Base-by-base conservation (phyloP, 805 yeast species). In the Naumovozyma baii region DNA sequence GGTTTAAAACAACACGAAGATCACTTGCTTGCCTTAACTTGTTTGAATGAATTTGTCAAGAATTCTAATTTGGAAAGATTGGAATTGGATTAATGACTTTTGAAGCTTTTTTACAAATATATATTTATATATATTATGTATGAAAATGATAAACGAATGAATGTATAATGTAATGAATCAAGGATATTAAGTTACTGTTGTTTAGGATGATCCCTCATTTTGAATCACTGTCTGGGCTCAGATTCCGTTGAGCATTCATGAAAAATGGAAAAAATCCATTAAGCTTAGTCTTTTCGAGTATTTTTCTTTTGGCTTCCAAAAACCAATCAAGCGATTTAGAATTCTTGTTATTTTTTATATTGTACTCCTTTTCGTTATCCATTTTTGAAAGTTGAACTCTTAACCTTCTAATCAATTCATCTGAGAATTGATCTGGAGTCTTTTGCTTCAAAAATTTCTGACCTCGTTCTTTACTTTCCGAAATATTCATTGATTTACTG, bases 1-100 rank as follows among this genome's bases (percentile, higher is more conserved):
- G 82, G 82, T 0, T 64, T 76, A 52, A 67, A 69, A 15, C 78
- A 74, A 46, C 67, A 67, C 25, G 68, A 74, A 44, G 82, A 76
- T 49, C 80, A 76, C 49, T 55, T 63, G 42, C 55, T 74, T 34
- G 77, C 75, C 1, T 38, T 49, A 7, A 43, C 51, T 8, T 44
- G 47, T 13, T 36, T 48, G 18, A 31, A 30, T 18, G 48, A 48
- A 14, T 57, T 39, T 34, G 43, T 46, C 18, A 41, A 43, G 5
- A 9, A 29, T 12, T 8, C 14, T 14, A 7, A 33, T 15, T 42
- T 41, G 14, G 39, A 42, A n/a, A 48, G 46, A 5, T 37, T 50
- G 33, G 47, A 46, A n/a, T 33, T 50, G 36, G 54, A 50, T 32
- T 50, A 31, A 37, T 15, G 9, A 33, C 12, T 33, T 7, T n/a